A percentile compares a stretch with the other conserved stretches of the same genome.
Evolutionary conservation across 78 protist species (phyloP).

Genomic region (Chrysochromulina parva): DNA sequence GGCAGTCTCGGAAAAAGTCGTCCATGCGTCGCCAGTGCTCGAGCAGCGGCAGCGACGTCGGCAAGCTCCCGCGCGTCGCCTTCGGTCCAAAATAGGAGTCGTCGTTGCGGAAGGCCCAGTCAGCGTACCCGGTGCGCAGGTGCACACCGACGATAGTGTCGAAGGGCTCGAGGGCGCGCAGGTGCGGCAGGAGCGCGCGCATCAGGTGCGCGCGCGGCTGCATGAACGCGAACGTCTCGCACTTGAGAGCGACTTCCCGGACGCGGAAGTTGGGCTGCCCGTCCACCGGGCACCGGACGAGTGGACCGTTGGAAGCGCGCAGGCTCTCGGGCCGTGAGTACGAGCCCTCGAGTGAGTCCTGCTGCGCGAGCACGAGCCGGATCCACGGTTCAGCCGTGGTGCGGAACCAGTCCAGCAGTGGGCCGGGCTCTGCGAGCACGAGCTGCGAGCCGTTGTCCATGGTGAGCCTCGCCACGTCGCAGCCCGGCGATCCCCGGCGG

Average conservation of each 20-base stretch:
- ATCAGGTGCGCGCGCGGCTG: not conserved
- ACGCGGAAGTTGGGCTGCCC: not conserved
- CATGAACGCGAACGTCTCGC: not conserved
- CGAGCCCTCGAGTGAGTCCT: not conserved
- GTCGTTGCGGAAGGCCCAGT: not conserved
- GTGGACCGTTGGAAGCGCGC: not conserved
- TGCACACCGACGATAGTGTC: not conserved
- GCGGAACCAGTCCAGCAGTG: not conserved
- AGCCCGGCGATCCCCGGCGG: not conserved
- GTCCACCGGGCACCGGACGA: not conserved
- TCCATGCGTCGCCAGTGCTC: not conserved
- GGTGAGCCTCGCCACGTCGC: not conserved
- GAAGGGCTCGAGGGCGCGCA: not conserved
- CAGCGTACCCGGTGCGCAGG: slow-evolving; percentile 23
- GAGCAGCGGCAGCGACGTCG: not conserved
- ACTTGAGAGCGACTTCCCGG: not conserved
- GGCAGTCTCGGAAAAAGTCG: not conserved
- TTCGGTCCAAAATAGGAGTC: not conserved
- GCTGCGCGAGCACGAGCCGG: not conserved
- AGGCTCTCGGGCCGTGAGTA: not conserved
- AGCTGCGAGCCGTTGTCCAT: not conserved
- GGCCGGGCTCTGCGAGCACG: not conserved
- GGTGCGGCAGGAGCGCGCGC: not conserved
- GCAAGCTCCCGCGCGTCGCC: not conserved
- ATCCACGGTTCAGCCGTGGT: not conserved